Evolutionary conservation across 2,329 filamentous ascomycete genomes (phyloP), one percentile per base, ranked within the genome.

Genomic region (Trichoderma sp.): DNA sequence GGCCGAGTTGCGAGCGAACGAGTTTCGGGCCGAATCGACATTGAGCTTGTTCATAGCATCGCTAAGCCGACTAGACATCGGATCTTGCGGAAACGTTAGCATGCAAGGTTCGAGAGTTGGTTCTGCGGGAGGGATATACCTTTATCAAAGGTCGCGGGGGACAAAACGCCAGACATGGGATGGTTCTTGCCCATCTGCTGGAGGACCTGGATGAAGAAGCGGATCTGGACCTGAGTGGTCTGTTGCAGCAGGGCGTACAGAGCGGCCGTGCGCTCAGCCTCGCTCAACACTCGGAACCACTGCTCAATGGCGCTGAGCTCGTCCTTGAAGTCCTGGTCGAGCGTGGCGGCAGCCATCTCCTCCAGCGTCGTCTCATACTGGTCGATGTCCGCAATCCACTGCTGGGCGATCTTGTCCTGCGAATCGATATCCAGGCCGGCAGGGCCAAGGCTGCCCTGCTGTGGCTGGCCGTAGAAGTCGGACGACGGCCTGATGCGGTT

Each of bases 251-350:
- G 85, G 71, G 96, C 95, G 79, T 99, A 99, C 69, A 98, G 83
- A 59, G 96, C 96, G 71, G 96, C 96, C 24, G 96, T 99, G 71
- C 96, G 88, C 82, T 99, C 96, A 32, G 96, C 94, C 82, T 98
- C 96, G 77, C 95, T 98, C 72, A 99, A 84, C 66, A 99, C 96
- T 71, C 94, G 91, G 81, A 99, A 99, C 96, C 96, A 99, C 84
- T 99, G 96, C 83, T 99, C 96, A 77, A 99, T 99, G 74, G 96
- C 96, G 78, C 94, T 97, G 70, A 99, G 87, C 81, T 99, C 96
- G 81, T 98, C 96, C 83, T 99, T 99, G 85, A 99, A 99, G 78
- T 99, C 96, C 83, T 99, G 96, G 78, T 99, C 96, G 66, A 98
- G 85, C n/a, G 96, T 98, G 32, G 96, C 96, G 37, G 95, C 94